Conservation (phyloP, 805 yeast species). For the Saccharomyces cerevisiae region DNA sequence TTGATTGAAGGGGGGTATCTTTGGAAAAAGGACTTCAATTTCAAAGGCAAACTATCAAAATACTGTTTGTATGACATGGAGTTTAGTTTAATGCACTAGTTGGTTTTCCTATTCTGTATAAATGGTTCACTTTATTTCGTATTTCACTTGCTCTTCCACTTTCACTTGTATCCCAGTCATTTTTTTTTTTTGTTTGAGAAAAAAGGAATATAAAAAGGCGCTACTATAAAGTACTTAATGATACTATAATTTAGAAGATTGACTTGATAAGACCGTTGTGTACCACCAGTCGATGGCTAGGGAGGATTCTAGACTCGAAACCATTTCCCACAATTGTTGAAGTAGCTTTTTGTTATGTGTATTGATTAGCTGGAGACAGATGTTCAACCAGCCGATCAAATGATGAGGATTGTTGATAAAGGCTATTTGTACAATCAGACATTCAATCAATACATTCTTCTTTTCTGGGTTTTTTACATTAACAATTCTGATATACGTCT, state of each 20-base stretch:
- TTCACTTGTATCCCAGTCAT: neutral
- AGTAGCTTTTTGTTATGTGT: constrained; percentile 1
- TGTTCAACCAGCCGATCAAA: constrained; percentile 21
- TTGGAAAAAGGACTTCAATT: constrained; percentile 64
- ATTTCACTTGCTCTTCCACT: neutral
- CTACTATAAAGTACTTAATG: neutral
- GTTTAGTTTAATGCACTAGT: neutral
- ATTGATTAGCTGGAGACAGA: constrained; percentile 14
- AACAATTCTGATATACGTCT: constrained; percentile 13
- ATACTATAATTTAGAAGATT: neutral
- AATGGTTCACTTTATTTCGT: neutral
- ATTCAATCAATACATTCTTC: constrained; percentile 12
- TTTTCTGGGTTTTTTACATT: constrained; percentile 7
- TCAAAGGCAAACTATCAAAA: constrained; percentile 57
- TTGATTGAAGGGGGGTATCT: constrained; percentile 71
- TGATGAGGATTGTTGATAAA: constrained; percentile 6
- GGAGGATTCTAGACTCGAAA: constrained; percentile 13
- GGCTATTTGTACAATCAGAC: constrained; percentile 19
- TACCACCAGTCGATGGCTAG: constrained; percentile 27
- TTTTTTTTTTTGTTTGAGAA: neutral
- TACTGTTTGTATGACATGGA: constrained; percentile 23
- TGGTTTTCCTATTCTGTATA: neutral
- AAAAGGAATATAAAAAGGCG: neutral
- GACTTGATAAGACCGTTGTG: constrained; percentile 4
- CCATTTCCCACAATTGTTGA: constrained; percentile 18